These are phyloP conservation scores for Penicillium sp. DNA, from an alignment of 2,329 filamentous ascomycete genomes.

Conservation along the genomic window DNA sequence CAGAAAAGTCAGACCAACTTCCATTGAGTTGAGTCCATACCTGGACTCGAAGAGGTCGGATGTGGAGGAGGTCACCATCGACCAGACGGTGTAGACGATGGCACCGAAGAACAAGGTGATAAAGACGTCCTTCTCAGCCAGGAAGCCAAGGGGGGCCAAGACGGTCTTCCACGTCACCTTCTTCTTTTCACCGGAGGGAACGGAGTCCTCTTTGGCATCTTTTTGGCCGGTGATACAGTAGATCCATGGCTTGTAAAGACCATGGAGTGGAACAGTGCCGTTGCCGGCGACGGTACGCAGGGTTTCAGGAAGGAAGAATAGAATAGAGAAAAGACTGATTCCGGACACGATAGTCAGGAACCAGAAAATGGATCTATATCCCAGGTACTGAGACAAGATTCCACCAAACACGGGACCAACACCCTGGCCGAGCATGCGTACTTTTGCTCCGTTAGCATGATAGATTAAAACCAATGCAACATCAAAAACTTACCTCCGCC, in stretches of 20 bases:
- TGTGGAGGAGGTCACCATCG: conserved; percentile 50
- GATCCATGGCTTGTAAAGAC: conserved; percentile 43
- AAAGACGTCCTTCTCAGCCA: conserved; percentile 49
- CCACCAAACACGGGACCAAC: conserved; percentile 48
- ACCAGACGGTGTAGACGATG: conserved; percentile 50
- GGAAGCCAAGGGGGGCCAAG: conserved; percentile 41
- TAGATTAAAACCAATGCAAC: not conserved
- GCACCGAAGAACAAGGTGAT: conserved; percentile 45
- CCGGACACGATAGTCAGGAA: conserved; percentile 41
- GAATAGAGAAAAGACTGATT: conserved; percentile 38
- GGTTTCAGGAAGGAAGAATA: conserved; percentile 49
- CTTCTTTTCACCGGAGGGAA: conserved; percentile 13
- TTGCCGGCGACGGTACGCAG: conserved; percentile 47
- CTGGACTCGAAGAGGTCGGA: conserved; percentile 37
- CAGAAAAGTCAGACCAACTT: conserved; percentile 44
- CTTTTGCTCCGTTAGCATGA: conserved; percentile 15
- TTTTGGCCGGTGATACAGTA: conserved; percentile 28
- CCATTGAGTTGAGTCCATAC: conserved; percentile 40
- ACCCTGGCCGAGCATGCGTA: conserved; percentile 46
- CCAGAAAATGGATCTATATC: conserved; percentile 44
- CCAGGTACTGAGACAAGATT: conserved; percentile 34
- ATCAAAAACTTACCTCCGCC: conserved; percentile 32
- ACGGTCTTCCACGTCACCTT: conserved; percentile 37
- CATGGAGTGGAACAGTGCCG: conserved; percentile 39
- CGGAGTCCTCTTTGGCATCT: conserved; percentile 13